phyloP scores from a whole-genome alignment of 345 rosid genomes.

The Hypericum perforatum region DNA sequence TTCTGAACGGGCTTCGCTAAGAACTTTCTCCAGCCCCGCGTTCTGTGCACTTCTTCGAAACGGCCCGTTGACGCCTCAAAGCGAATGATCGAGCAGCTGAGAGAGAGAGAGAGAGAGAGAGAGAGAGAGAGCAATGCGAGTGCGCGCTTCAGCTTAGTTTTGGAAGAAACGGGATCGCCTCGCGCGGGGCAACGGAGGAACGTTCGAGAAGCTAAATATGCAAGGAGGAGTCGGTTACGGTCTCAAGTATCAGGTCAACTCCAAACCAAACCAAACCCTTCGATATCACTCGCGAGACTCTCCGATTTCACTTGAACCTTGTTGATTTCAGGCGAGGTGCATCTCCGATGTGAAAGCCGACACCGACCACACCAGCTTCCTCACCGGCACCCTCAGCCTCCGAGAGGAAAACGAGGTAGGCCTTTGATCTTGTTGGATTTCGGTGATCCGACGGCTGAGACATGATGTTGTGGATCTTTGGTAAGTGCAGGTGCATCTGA shows the following conservation, averaged over 20 bases:
- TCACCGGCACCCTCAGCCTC: conserved; percentile 88
- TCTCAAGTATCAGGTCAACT: conserved; percentile 71
- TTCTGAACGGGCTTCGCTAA: no score
- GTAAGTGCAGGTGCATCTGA: conserved; percentile 65
- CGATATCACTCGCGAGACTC: background rate
- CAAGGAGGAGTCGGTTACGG: conserved; percentile 90
- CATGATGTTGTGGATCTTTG: background rate
- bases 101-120: no score
- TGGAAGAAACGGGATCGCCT: no score
- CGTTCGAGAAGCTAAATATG: conserved; percentile 21
- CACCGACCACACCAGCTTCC: conserved; percentile 87
- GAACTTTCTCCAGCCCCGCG: no score
- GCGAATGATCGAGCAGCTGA: no score
- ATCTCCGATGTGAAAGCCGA: conserved; percentile 90
- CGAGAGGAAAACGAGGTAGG: conserved; percentile 85
- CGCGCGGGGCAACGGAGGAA: no score
- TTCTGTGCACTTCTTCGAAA: no score
- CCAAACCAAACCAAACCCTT: background rate
- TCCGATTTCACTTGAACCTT: background rate
- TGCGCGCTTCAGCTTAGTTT: no score
- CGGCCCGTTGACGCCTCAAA: no score
- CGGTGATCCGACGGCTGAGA: background rate
- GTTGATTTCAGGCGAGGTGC: conserved; percentile 62
- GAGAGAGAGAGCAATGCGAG: no score
- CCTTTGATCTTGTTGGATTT: no score